phyloP scores from a whole-genome alignment of 495 filamentous ascomycete species.

The Hypoxylon trugodes region DNA sequence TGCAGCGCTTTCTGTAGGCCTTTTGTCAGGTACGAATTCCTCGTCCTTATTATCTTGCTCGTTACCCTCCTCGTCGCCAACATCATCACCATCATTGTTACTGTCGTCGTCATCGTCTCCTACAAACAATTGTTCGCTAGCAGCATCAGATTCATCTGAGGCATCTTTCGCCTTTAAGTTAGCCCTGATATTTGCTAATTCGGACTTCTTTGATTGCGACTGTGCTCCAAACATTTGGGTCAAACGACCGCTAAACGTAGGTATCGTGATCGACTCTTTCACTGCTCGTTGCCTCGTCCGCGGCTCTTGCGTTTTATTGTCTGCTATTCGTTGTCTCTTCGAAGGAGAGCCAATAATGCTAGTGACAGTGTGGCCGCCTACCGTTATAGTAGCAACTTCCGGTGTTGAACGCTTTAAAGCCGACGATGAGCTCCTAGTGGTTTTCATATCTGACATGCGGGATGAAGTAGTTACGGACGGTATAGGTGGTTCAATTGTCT shows the following conservation, averaged over 20 bases:
- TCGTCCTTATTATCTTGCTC: constrained; percentile 36
- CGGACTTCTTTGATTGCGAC: constrained; percentile 51
- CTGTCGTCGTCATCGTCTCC: constrained; percentile 46
- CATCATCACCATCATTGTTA: constrained; percentile 36
- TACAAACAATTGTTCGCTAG: constrained; percentile 46
- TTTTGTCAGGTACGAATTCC: constrained; percentile 22
- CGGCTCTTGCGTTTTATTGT: constrained; percentile 10
- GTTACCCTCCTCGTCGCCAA: constrained; percentile 37
- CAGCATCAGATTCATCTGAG: constrained; percentile 40
- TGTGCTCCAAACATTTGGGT: constrained; percentile 77
- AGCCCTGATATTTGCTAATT: constrained; percentile 36
- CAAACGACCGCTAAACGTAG: constrained; percentile 72
- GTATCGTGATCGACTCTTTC: constrained; percentile 42
- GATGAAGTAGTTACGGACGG: constrained; percentile 50
- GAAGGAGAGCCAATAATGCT: constrained; percentile 55
- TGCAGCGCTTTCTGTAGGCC: background rate
- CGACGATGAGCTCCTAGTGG: constrained; percentile 29
- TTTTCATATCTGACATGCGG: constrained; percentile 42
- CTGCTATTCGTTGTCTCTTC: constrained; percentile 50
- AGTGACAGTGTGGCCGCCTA: constrained; percentile 79
- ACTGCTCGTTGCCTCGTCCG: constrained; percentile 26
- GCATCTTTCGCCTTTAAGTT: constrained; percentile 35
- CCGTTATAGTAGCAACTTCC: constrained; percentile 88
- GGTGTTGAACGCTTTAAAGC: constrained; percentile 65
- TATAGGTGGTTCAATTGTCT: constrained; percentile 43